Evolutionary conservation across 805 yeast species (phyloP).

Genomic region (Hanseniaspora guilliermondii): DNA sequence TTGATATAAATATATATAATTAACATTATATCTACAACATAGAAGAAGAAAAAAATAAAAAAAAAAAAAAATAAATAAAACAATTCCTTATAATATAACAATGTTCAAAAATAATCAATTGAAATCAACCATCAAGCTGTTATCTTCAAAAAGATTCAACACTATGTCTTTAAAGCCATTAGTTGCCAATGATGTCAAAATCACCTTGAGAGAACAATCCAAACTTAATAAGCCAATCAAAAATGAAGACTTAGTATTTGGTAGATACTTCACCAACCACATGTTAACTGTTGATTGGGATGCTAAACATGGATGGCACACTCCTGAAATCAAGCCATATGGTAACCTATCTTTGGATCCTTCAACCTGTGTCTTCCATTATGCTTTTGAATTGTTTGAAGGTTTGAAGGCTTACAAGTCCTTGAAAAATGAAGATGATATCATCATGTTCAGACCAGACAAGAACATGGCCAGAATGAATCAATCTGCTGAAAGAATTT

Average conservation of each 20-base stretch:
- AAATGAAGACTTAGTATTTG: slow-evolving; percentile 55
- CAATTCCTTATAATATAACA: neutral
- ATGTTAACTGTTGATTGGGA: slow-evolving; percentile 84
- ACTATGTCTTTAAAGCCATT: slow-evolving; percentile 30
- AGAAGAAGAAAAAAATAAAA: neutral
- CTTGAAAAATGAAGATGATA: slow-evolving; percentile 35
- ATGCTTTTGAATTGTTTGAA: slow-evolving; percentile 88
- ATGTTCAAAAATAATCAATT: slow-evolving; percentile 15
- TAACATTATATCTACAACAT: neutral
- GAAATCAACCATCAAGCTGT: slow-evolving; percentile 2
- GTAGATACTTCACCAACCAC: slow-evolving; percentile 70
- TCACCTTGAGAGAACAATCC: slow-evolving; percentile 34
- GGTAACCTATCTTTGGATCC: slow-evolving; percentile 71
- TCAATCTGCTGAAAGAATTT: slow-evolving; percentile 75
- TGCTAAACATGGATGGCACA: slow-evolving; percentile 64
- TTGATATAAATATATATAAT: no score
- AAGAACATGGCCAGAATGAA: slow-evolving; percentile 88
- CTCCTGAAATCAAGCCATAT: slow-evolving; percentile 82
- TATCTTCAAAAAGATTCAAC: slow-evolving; percentile 3
- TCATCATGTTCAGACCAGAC: slow-evolving; percentile 82
- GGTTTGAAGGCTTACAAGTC: slow-evolving; percentile 86
- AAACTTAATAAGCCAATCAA: slow-evolving; percentile 37
- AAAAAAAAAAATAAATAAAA: neutral
- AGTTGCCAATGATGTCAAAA: slow-evolving; percentile 42
- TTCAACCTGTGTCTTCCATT: slow-evolving; percentile 81